Conservation (phyloP, 441 rosid genomes). For the Bocquillonia castaneifolia region DNA sequence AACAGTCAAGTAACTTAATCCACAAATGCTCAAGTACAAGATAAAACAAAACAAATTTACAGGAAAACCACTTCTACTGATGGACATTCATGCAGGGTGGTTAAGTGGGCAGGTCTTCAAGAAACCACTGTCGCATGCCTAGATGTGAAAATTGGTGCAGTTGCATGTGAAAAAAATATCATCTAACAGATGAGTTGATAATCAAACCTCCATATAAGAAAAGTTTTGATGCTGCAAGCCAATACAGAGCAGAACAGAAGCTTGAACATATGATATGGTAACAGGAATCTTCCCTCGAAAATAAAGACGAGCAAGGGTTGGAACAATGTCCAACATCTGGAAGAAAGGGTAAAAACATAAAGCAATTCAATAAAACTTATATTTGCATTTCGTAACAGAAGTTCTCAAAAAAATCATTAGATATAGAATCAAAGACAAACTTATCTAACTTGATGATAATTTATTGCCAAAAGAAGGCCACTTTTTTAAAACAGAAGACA, state of each 20-base stretch:
- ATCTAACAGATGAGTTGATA: constrained; percentile 16
- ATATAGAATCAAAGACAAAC: neutral
- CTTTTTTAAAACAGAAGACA: no score
- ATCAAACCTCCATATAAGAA: constrained; percentile 62
- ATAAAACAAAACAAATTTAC: constrained; percentile 2
- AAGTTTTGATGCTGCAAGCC: constrained; percentile 77
- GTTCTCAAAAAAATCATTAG: neutral
- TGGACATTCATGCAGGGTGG: no score
- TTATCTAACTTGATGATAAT: neutral
- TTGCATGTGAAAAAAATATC: neutral
- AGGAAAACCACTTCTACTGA: neutral
- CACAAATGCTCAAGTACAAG: constrained; percentile 5
- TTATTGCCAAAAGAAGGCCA: constrained; percentile 3
- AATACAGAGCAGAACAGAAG: constrained; percentile 74
- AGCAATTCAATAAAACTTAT: neutral
- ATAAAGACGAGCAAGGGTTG: constrained; percentile 63
- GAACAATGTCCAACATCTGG: constrained; percentile 66
- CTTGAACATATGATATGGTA: constrained; percentile 69
- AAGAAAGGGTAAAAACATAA: constrained; percentile 10
- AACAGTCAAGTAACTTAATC: constrained; percentile 17
- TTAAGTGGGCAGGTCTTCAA: no score
- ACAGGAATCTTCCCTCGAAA: constrained; percentile 83
- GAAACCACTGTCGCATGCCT: neutral
- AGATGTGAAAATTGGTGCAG: neutral
- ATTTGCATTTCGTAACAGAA: neutral